phyloP scores from a whole-genome alignment of 2,329 filamentous ascomycete genomes.

The Ophiosphaerella herpotricha region DNA sequence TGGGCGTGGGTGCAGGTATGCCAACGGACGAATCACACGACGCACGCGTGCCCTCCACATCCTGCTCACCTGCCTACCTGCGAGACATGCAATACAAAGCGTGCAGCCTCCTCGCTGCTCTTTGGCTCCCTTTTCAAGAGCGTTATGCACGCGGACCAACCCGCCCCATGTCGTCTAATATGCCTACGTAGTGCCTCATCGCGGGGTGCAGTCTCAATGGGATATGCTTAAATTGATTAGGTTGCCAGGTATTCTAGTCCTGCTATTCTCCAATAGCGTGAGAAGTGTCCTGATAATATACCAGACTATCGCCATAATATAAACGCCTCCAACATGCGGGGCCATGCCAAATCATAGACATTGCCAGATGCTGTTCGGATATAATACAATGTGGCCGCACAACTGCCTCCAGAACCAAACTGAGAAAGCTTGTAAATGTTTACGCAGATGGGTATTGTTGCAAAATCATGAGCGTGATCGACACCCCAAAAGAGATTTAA shows the following conservation, averaged over 20 bases:
- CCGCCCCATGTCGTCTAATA: background rate
- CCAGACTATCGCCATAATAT: background rate
- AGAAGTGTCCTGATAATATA: background rate
- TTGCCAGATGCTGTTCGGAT: background rate
- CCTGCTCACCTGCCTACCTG: conserved; percentile 30
- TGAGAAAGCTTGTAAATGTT: background rate
- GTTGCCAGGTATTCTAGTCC: background rate
- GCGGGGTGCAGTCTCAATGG: too few species aligned
- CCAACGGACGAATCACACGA: conserved; percentile 33
- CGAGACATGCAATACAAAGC: conserved; percentile 23
- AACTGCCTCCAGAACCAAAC: background rate
- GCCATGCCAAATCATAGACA: background rate
- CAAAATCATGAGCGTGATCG: conserved; percentile 3
- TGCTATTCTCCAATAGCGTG: background rate
- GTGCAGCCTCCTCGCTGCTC: conserved; percentile 1
- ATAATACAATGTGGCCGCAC: background rate
- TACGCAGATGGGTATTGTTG: conserved; percentile 5
- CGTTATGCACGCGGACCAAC: background rate
- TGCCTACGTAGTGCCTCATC: background rate
- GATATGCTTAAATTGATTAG: too few species aligned
- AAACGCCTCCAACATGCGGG: conserved; percentile 2
- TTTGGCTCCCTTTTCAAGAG: background rate
- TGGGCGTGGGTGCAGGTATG: conserved; percentile 28
- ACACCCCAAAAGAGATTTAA: conserved; percentile 6
- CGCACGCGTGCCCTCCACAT: conserved; percentile 21